These are phyloP conservation scores for Coniferiporia sulphurascens DNA, from an alignment of 1,284 basidiomycete species.

Conservation along the genomic window DNA sequence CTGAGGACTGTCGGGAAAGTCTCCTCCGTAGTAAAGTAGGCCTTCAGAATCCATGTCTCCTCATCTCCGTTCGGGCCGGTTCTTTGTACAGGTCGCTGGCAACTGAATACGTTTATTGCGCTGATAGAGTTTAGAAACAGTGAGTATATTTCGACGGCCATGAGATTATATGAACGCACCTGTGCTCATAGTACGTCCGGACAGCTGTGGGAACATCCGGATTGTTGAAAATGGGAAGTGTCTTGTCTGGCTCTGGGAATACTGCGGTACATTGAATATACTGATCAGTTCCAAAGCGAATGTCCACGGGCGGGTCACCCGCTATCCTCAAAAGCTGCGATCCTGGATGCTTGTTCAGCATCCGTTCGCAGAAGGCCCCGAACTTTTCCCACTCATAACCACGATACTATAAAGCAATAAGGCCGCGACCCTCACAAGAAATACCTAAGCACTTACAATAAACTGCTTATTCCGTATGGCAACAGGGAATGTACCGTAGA, in stretches of 20 bases:
- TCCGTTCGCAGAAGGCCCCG: constrained; percentile 84
- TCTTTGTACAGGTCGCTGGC: constrained; percentile 64
- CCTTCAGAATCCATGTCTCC: constrained; percentile 88
- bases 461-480: constrained; percentile 85
- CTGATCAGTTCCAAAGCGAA: constrained; percentile 76
- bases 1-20: constrained; percentile 89
- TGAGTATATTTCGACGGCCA: constrained; percentile 5
- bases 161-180: constrained; percentile 37
- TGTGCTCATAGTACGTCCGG: constrained; percentile 84
- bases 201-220: constrained; percentile 80
- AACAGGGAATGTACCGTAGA: constrained; percentile 86
- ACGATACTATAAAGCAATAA: constrained; percentile 57
- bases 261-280: constrained; percentile 89
- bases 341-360: constrained; percentile 89
- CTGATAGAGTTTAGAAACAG: constrained; percentile 35
- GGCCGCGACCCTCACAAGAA: constrained; percentile 5
- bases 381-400: constrained; percentile 90
- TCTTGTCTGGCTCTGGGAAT: constrained; percentile 79
- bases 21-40: constrained; percentile 82
- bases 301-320: constrained; percentile 76
- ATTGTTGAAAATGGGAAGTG: constrained; percentile 78
- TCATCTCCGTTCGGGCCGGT: constrained; percentile 56
- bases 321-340: constrained; percentile 76
- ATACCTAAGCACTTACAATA: constrained; percentile 48
- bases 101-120: constrained; percentile 79